Evolutionary conservation across 108 stramenopile genomes (phyloP).

Genomic region (Schizochytrium sp.): DNA sequence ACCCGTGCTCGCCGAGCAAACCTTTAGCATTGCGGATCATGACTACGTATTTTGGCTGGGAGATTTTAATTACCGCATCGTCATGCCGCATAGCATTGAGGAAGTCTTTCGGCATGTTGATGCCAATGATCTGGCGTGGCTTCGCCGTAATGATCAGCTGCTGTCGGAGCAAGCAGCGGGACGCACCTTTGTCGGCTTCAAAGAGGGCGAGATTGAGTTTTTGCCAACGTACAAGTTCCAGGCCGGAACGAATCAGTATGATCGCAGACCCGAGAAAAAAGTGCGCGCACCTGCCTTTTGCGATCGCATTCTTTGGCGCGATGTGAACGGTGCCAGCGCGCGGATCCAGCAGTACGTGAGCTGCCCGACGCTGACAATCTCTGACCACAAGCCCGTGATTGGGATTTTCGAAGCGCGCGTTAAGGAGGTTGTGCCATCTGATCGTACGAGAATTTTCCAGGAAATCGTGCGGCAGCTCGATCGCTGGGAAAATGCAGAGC

Average conservation of each 20-base stretch:
- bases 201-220: constrained; percentile 73
- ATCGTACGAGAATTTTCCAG: constrained; percentile 63
- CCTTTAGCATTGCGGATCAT: constrained; percentile 67
- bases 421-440: constrained; percentile 63
- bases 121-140: constrained; percentile 47
- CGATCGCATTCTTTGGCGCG: constrained; percentile 83
- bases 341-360: constrained; percentile 70
- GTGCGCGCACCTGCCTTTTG: constrained; percentile 98
- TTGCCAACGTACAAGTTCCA: constrained; percentile 96
- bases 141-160: constrained; percentile 85
- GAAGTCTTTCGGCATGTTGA: constrained; percentile 29
- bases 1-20: not conserved
- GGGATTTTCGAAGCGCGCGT: constrained; percentile 67
- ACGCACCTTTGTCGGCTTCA: constrained; percentile 81
- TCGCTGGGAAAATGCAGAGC: constrained; percentile 68
- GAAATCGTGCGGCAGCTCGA: constrained; percentile 68
- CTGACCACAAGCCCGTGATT: constrained; percentile 96
- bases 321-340: not conserved
- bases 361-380: constrained; percentile 70
- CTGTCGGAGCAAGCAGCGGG: constrained; percentile 81
- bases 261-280: constrained; percentile 93
- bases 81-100: constrained; percentile 49
- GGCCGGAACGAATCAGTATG: constrained; percentile 84
- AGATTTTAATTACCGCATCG: constrained; percentile 91
- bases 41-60: constrained; percentile 95